Conservation (phyloP, 2,329 filamentous ascomycete genomes). For the Neophaeococcomyces aloes region DNA sequence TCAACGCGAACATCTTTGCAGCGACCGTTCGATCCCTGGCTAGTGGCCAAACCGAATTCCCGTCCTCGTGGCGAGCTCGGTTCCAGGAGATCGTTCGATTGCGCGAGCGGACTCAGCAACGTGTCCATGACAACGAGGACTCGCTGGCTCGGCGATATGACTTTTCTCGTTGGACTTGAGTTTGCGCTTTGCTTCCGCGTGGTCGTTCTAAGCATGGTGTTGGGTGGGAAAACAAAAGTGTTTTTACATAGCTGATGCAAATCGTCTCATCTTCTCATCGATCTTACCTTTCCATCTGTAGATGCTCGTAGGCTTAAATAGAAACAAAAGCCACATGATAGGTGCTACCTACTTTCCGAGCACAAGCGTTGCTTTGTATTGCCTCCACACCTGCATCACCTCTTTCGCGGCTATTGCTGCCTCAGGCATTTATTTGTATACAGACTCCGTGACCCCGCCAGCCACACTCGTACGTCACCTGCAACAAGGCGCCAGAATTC, state of each 20-base stretch:
- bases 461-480: background rate
- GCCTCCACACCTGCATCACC: no score
- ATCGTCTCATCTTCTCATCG: background rate
- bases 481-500: background rate
- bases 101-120: constrained; percentile 44
- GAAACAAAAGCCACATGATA: no score
- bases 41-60: constrained; percentile 62
- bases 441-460: no score
- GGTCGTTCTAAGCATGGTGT: constrained; percentile 3
- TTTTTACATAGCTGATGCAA: background rate
- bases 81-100: constrained; percentile 75
- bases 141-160: constrained; percentile 3
- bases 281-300: no score
- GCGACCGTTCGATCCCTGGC: constrained; percentile 60
- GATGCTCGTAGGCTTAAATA: no score
- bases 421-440: background rate
- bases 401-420: background rate
- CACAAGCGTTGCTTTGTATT: no score
- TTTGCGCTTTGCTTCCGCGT: background rate
- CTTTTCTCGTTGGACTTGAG: constrained; percentile 5
- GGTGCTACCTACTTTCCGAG: no score
- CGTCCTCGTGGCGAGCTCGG: constrained; percentile 81
- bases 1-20: constrained; percentile 90
- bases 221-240: constrained; percentile 5
- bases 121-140: constrained; percentile 7